A percentile compares a stretch with the other conserved stretches of the same genome.
Conservation (phyloP, 1,284 basidiomycete genomes). For the Cutaneotrichosporon spelunceum region DNA sequence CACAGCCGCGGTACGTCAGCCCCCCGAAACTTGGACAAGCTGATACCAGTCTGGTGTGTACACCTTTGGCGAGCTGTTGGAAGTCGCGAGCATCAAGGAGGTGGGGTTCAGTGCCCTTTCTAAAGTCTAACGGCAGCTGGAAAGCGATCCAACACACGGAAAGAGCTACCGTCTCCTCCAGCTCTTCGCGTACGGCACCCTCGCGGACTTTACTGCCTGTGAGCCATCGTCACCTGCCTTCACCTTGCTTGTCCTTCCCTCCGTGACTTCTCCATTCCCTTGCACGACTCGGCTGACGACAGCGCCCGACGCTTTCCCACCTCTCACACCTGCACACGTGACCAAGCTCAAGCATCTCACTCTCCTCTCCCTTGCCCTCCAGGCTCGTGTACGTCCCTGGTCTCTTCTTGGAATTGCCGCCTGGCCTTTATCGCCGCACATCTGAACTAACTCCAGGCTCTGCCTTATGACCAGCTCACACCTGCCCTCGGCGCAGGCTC, state of each 20-base stretch:
- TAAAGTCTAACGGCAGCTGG: constrained; percentile 9
- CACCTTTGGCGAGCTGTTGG: constrained; percentile 82
- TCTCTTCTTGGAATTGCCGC: not conserved
- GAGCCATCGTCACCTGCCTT: constrained; percentile 16
- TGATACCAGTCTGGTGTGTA: constrained; percentile 67
- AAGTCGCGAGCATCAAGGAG: constrained; percentile 75
- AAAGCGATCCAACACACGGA: constrained; percentile 59
- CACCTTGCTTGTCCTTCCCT: too few relatives aligned
- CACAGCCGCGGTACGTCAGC: constrained; percentile 61
- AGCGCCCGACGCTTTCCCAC: constrained; percentile 63
- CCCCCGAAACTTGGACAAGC: not conserved
- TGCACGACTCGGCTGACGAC: constrained; percentile 43
- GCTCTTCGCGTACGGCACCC: constrained; percentile 85
- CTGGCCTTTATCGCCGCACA: not conserved
- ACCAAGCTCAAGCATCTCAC: constrained; percentile 89
- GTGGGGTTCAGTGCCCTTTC: constrained; percentile 52
- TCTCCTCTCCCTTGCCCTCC: constrained; percentile 72
- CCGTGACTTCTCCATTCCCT: too few relatives aligned
- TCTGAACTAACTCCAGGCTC: constrained; percentile 25
- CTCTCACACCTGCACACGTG: constrained; percentile 67
- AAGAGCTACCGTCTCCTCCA: constrained; percentile 65
- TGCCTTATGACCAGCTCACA: constrained; percentile 33
- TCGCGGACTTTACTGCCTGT: constrained; percentile 65
- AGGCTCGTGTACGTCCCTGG: constrained; percentile 61
- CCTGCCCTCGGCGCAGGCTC: constrained; percentile 63